These are phyloP conservation scores for Pisolithus thermaeus DNA, from an alignment of 1,284 basidiomycete species.

Conservation along the genomic window DNA sequence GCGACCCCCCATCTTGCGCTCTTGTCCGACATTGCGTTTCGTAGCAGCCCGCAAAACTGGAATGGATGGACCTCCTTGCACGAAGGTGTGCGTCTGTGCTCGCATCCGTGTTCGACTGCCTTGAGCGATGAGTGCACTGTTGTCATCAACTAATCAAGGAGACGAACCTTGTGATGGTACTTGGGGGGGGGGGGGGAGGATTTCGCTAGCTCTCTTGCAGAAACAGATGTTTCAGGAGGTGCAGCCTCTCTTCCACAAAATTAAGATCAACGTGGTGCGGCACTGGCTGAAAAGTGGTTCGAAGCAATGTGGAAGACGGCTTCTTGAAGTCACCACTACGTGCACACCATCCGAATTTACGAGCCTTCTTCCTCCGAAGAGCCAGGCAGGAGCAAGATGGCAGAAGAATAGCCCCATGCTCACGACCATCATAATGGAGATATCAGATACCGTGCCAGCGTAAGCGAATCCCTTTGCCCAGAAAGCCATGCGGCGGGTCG, in stretches of 20 bases:
- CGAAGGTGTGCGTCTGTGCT: background rate
- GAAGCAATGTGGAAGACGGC: background rate
- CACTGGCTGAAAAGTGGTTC: background rate
- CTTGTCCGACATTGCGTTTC: no score
- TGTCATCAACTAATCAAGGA: background rate
- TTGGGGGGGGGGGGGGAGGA: background rate
- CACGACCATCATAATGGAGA: conserved; percentile 12
- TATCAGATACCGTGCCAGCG: conserved; percentile 6
- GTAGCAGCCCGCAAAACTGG: background rate
- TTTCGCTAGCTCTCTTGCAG: background rate
- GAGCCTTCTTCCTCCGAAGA: conserved; percentile 4
- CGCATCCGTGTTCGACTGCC: background rate
- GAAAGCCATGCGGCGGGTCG: conserved; percentile 33
- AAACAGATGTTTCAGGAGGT: background rate
- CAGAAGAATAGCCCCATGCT: conserved; percentile 9
- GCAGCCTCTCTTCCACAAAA: no score
- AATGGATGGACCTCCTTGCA: background rate
- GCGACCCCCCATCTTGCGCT: background rate
- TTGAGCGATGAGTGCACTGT: background rate
- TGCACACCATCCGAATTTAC: conserved; percentile 1
- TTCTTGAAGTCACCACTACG: background rate
- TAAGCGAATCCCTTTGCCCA: conserved; percentile 33
- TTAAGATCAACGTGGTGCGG: no score
- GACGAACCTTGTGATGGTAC: background rate
- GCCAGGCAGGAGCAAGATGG: conserved; percentile 5